Conservation (phyloP, 495 filamentous ascomycete genomes). For the Opeltia flavorubescens region DNA sequence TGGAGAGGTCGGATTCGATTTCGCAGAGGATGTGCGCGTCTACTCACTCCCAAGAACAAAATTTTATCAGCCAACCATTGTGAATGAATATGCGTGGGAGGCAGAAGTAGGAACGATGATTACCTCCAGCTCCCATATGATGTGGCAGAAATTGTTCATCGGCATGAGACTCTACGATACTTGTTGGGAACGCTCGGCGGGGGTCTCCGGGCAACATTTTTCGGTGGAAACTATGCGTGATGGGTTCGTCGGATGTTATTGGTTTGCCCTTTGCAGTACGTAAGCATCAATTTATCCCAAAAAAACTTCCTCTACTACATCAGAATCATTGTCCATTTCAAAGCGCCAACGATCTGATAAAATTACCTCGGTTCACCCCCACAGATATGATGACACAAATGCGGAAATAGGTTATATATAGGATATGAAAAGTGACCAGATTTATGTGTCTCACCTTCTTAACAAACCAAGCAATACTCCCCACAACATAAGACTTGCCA, state of each 20-base stretch:
- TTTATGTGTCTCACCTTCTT: not conserved
- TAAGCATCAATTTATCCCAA: no score
- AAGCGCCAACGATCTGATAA: no score
- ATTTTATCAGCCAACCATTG: no score
- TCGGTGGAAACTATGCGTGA: conserved; percentile 23
- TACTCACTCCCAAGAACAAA: no score
- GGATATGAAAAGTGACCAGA: no score
- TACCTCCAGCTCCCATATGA: conserved; percentile 17
- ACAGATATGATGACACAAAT: no score
- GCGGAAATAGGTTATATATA: no score
- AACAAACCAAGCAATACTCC: conserved; percentile 2
- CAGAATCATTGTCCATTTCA: no score
- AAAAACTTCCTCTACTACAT: no score
- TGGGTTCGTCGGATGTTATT: conserved; percentile 22
- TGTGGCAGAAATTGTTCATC: conserved; percentile 19
- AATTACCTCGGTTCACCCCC: no score
- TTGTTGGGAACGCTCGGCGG: conserved; percentile 21
- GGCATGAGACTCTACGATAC: conserved; percentile 18
- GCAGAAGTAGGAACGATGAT: not conserved
- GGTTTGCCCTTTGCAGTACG: conserved; percentile 20
- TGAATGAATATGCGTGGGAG: not conserved
- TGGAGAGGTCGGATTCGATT: conserved; percentile 22
- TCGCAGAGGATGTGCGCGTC: conserved; percentile 23
- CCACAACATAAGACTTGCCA: conserved; percentile 1
- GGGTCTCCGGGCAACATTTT: conserved; percentile 23